Percentiles rank a stretch among this genome's conserved stretches.
phyloP scores from a whole-genome alignment of 495 filamentous ascomycete genomes.

The Neurospora sp. region DNA sequence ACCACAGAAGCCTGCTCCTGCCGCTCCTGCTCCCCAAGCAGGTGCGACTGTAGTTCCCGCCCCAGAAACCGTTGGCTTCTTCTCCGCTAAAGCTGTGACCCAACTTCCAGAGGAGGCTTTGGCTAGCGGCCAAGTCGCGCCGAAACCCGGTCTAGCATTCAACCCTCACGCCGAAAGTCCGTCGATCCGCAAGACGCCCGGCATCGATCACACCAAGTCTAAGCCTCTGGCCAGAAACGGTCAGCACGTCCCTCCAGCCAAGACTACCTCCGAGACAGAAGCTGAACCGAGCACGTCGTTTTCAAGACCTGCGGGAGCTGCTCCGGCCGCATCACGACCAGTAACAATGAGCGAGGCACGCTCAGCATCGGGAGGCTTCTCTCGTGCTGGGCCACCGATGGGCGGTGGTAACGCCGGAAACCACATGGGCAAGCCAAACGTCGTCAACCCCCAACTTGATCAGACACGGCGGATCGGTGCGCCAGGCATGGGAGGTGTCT shows the following conservation, averaged over 20 bases:
- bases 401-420: not conserved
- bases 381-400: slow-evolving; percentile 7
- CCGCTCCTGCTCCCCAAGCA: slow-evolving; percentile 1
- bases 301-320: not conserved
- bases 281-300: not conserved
- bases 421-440: slow-evolving; percentile 31
- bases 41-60: slow-evolving; percentile 1
- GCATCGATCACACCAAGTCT: slow-evolving; percentile 71
- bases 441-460: slow-evolving; percentile 63
- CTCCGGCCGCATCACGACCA: not conserved
- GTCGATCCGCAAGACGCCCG: slow-evolving; percentile 78
- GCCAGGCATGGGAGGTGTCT: slow-evolving; percentile 29
- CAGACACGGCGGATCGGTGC: slow-evolving; percentile 62
- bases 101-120: slow-evolving; percentile 25
- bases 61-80: slow-evolving; percentile 42
- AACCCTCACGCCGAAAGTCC: slow-evolving; percentile 77
- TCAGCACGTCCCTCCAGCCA: slow-evolving; percentile 30
- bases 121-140: slow-evolving; percentile 28
- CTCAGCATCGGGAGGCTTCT: not conserved
- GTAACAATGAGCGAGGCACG: slow-evolving; percentile 4
- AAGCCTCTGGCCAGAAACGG: slow-evolving; percentile 48
- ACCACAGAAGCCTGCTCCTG: slow-evolving; percentile 19
- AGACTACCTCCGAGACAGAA: slow-evolving; percentile 5
- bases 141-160: slow-evolving; percentile 48
- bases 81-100: slow-evolving; percentile 60